Evolutionary conservation across 805 yeast genomes (phyloP).

Genomic region (Metschnikowia kofuensis): DNA sequence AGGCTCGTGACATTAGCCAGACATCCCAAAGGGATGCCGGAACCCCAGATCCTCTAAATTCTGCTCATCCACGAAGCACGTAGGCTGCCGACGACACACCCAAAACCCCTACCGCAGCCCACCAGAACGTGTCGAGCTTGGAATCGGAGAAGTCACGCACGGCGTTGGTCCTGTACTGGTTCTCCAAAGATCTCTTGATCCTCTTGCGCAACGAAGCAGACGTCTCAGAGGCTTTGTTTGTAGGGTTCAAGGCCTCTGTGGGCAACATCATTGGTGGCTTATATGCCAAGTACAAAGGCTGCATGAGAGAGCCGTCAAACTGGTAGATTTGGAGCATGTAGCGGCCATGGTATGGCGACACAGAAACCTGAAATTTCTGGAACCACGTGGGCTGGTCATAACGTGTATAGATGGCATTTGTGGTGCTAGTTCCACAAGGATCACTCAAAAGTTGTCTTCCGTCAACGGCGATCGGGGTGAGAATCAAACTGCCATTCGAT

Average conservation of each 20-base stretch:
- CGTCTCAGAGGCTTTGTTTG: conserved; percentile 43
- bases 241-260: conserved; percentile 86
- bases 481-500: conserved; percentile 61
- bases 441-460: conserved; percentile 89
- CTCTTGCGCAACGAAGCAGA: conserved; percentile 35
- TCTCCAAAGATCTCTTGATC: conserved; percentile 74
- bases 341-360: conserved; percentile 84
- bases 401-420: conserved; percentile 58
- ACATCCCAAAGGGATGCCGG: no score
- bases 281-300: conserved; percentile 89
- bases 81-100: conserved; percentile 38
- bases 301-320: conserved; percentile 75
- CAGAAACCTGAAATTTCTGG: conserved; percentile 51
- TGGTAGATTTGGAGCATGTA: conserved; percentile 70
- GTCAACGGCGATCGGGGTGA: conserved; percentile 79
- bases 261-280: conserved; percentile 97
- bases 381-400: conserved; percentile 67
- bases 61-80: conserved; percentile 20
- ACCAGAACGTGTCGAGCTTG: conserved; percentile 52
- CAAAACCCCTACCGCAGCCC: conserved; percentile 46
- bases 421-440: conserved; percentile 59
- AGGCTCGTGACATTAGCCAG: no score
- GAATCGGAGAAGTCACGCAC: conserved; percentile 38
- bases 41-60: no score
- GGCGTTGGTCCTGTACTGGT: conserved; percentile 77